phyloP scores from a whole-genome alignment of 495 filamentous ascomycete genomes.

The Xylaria scruposa region DNA sequence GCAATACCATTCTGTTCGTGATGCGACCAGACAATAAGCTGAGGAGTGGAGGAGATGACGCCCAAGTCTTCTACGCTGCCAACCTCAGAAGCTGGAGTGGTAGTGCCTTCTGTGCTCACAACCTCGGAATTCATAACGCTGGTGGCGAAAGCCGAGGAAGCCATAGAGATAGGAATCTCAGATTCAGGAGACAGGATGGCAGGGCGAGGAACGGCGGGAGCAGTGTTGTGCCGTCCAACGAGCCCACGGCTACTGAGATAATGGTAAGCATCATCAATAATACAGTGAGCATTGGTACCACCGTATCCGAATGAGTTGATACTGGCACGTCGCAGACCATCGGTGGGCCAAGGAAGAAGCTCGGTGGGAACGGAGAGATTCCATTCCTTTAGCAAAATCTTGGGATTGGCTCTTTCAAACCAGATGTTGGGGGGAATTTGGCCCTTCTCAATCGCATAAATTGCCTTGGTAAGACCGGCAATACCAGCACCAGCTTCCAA shows the following conservation, averaged over 20 bases:
- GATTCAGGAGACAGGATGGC: slow-evolving; percentile 10
- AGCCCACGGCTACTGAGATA: slow-evolving; percentile 33
- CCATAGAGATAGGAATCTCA: slow-evolving; percentile 21
- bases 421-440: slow-evolving; percentile 49
- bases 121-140: slow-evolving; percentile 30
- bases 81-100: slow-evolving; percentile 33
- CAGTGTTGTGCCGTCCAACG: slow-evolving; percentile 32
- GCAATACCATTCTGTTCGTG: slow-evolving; percentile 40
- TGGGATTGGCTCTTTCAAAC: slow-evolving; percentile 55
- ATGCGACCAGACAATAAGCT: slow-evolving; percentile 38
- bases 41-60: slow-evolving; percentile 29
- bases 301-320: slow-evolving; percentile 51
- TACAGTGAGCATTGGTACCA: slow-evolving; percentile 48
- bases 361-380: slow-evolving; percentile 42
- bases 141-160: slow-evolving; percentile 26
- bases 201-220: slow-evolving; percentile 28
- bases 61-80: slow-evolving; percentile 26
- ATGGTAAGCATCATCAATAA: slow-evolving; percentile 39
- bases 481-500: slow-evolving; percentile 55
- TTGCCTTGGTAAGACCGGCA: slow-evolving; percentile 58
- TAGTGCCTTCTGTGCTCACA: slow-evolving; percentile 30
- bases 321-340: slow-evolving; percentile 39
- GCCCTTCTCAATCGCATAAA: slow-evolving; percentile 56
- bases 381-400: slow-evolving; percentile 47
- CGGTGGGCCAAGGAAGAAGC: slow-evolving; percentile 39